Evolutionary conservation across 2,329 filamentous ascomycete species (phyloP).

Genomic region (Alternaria panax): DNA sequence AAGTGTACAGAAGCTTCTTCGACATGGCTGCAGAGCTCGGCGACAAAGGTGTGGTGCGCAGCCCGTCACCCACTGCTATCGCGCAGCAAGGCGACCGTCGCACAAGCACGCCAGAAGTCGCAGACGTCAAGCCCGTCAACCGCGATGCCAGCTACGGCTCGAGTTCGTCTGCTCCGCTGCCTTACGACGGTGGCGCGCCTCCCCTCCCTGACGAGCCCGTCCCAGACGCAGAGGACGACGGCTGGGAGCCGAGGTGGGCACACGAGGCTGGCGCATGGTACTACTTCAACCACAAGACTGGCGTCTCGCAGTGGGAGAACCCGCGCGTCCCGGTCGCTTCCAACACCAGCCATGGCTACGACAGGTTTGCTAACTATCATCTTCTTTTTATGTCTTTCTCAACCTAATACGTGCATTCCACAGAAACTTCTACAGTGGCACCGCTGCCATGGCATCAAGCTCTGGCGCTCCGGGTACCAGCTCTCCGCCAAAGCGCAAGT

Average conservation of each 20-base stretch:
- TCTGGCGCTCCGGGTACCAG: conserved; percentile 44
- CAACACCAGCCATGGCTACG: conserved; percentile 24
- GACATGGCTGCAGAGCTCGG: conserved; percentile 24
- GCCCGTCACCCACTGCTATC: conserved; percentile 18
- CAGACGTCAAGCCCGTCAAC: conserved; percentile 11
- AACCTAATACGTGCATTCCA: conserved; percentile 40
- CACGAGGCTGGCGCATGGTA: conserved; percentile 72
- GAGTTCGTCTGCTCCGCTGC: conserved; percentile 31
- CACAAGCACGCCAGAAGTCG: conserved; percentile 13
- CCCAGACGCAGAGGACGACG: conserved; percentile 61
- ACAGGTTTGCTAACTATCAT: conserved; percentile 48
- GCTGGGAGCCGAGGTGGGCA: conserved; percentile 86
- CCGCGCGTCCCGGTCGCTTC: conserved; percentile 68
- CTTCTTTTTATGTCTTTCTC: conserved; percentile 35
- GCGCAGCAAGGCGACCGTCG: conserved; percentile 17
- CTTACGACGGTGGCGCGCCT: conserved; percentile 40
- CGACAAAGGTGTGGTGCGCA: conserved; percentile 20
- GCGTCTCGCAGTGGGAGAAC: conserved; percentile 81
- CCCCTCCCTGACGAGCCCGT: conserved; percentile 61
- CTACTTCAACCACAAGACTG: conserved; percentile 84
- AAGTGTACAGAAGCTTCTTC: conserved; percentile 15
- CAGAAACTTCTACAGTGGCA: conserved; percentile 33
- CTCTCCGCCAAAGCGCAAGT: conserved; percentile 51
- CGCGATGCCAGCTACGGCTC: conserved; percentile 19
- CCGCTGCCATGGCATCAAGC: conserved; percentile 40